These are phyloP conservation scores for Phoenix dactylifera DNA, from an alignment of 176 grass and related monocot genomes.

Conservation along the genomic window DNA sequence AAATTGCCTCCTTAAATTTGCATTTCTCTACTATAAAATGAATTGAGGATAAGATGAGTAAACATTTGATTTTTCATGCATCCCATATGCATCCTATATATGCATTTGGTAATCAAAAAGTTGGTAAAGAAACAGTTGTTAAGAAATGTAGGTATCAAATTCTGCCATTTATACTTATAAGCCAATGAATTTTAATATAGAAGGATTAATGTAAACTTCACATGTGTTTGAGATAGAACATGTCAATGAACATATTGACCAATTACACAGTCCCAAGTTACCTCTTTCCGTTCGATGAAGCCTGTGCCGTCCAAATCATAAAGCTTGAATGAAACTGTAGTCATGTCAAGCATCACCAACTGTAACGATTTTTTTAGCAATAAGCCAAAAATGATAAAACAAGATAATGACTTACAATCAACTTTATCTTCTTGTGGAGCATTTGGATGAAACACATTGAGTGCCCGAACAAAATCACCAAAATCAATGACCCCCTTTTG, in stretches of 20 bases:
- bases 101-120: no score
- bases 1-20: no score
- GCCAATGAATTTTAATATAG: no score
- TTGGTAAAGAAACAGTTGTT: no score
- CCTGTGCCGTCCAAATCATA: constrained; percentile 88
- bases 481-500: constrained; percentile 85
- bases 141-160: no score
- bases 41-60: no score
- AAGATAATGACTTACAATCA: constrained; percentile 55
- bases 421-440: constrained; percentile 89
- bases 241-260: neutral
- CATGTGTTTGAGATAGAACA: constrained; percentile 3
- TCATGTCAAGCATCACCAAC: constrained; percentile 21
- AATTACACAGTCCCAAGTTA: constrained; percentile 13
- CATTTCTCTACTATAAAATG: no score
- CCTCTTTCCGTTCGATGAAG: constrained; percentile 93
- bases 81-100: no score
- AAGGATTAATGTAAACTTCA: no score
- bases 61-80: no score
- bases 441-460: constrained; percentile 96
- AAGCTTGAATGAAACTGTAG: constrained; percentile 81
- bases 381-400: constrained; percentile 7
- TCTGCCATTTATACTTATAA: no score
- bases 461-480: constrained; percentile 80
- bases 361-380: neutral